Base-by-base conservation (phyloP, 768 basidiomycete genomes). In the Serendipita vermifera region DNA sequence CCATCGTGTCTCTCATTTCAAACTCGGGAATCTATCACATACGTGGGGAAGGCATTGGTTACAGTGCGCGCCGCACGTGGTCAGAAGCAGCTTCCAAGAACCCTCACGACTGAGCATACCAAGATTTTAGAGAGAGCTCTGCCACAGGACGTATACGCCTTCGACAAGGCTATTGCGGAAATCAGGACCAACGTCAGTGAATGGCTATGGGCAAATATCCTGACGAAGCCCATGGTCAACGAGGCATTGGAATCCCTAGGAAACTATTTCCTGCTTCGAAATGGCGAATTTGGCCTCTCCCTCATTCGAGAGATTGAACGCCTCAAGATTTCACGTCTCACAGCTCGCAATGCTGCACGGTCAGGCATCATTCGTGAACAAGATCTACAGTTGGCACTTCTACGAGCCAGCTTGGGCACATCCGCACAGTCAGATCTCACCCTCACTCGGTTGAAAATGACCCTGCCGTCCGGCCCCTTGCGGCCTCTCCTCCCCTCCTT, bases 161-260 rank as follows among this genome's bases (percentile, higher is more conserved):
- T 96, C 63, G 87, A 88, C 65, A 70, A 74, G 31, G 77, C 82
- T 58, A 79, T 96, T 33, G 71, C 78, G 15, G 79, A 83, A 58
- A 87, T 92, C 33, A 73, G 90, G 57, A 83, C 77, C 1, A 82
- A 84, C 57, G 78, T 93, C 53, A 86, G 89, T 64, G 92, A 96
- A 73, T 96, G 91, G 90, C 72, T 96, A 1, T 96, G 91, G 92
- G 68, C 81, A 22, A 89, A 92, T 63, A 83, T 94, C 33, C 72
- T 96, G 54, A 93, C 89, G 2, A 76, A 77, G 63, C 77, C 79
- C 61, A 88, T 91, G 59, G 83, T 93, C 0, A 82, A 85, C 60
- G 84, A 85, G 22, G 84, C 90, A 0, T 80, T 94, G 17, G 81
- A 91, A 62, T 85, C 87, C 11, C 66, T 93, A 55, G 87, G 84